phyloP scores from a whole-genome alignment of 75 land plant species.

The Selaginella tamariscina region DNA sequence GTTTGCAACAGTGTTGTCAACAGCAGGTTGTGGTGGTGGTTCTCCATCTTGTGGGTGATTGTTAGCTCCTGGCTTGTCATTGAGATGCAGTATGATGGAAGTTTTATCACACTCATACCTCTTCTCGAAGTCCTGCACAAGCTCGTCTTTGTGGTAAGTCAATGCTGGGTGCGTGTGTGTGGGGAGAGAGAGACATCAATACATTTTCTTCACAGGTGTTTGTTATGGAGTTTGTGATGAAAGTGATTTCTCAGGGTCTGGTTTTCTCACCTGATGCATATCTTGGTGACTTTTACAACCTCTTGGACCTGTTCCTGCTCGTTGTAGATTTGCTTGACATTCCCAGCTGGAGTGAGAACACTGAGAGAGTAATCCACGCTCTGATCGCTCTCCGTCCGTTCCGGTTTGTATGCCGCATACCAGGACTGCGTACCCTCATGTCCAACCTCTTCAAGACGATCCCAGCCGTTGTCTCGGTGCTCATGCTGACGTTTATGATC shows the following conservation, averaged over 20 bases:
- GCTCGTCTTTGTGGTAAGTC: neutral
- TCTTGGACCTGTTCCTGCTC: conserved; percentile 22
- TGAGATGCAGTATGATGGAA: neutral
- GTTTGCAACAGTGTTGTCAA: neutral
- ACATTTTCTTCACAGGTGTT: conserved; percentile 14
- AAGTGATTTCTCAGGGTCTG: conserved; percentile 24
- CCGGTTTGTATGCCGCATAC: conserved; percentile 24
- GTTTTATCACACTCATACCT: neutral
- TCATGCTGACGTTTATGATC: conserved; percentile 22
- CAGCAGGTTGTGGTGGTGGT: neutral
- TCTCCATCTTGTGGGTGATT: neutral
- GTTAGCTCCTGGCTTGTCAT: neutral
- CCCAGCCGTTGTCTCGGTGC: conserved; percentile 22
- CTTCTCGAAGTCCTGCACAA: neutral
- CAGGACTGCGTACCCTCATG: conserved; percentile 17
- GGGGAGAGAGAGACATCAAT: neutral
- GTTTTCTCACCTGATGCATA: conserved; percentile 30
- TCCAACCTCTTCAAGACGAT: conserved; percentile 22
- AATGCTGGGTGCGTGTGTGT: neutral
- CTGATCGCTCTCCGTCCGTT: conserved; percentile 19
- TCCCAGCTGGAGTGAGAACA: neutral
- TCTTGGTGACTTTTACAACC: conserved; percentile 27
- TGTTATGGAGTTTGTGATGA: conserved; percentile 17
- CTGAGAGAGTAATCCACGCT: conserved; percentile 7
- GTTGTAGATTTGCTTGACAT: conserved; percentile 17